Evolutionary conservation across 768 basidiomycete species (phyloP), one percentile per base, ranked within the genome.

Genomic region (Cystobasidium tubakii): DNA sequence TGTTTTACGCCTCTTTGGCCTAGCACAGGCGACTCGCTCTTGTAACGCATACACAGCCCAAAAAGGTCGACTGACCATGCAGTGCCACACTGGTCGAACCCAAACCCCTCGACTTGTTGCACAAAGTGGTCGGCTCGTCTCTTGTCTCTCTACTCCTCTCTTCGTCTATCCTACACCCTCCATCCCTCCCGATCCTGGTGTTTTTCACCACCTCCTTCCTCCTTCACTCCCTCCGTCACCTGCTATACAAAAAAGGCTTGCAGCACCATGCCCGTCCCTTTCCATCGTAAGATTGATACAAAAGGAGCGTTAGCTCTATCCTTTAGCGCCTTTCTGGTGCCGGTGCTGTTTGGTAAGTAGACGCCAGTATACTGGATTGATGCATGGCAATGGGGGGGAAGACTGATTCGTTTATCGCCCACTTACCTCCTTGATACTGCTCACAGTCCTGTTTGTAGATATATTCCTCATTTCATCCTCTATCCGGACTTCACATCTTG

Each of bases 271-370:
- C 25, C 10, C 57, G 33, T 17, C 10, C 33, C 57, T 34, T 23
- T 60, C 57, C 57, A 34, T 17, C 57, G 33, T 60, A 15, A 9
- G 29, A 60, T 60, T 25, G 27, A 60, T 60, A 60, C 17, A 29
- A 60, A 60, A 60, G 33, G 57, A 60, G 57, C 57, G 57, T 60
- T 60, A 60, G 57, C 57, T 60, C 57, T 60, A 60, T 60, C 57
- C 15, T 29, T 60, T 29, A 29, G 25, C 25, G 57, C 57, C 23
- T 60, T 60, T 34, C 13, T 34, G 25, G 29, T 60, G 57, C 57
- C 57, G 13, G 12, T 60, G 33, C 27, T 60, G 57, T 60, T 60
- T 34, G 25, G 57, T 60, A 25, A 27, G 57, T 60, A 6, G 25
- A 6, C 53, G 21, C 39, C 15, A 15, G 15, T 15, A 39, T 39